Base-by-base conservation (phyloP, 371 early-diverging fungal genomes). In the Mortierella sp. region DNA sequence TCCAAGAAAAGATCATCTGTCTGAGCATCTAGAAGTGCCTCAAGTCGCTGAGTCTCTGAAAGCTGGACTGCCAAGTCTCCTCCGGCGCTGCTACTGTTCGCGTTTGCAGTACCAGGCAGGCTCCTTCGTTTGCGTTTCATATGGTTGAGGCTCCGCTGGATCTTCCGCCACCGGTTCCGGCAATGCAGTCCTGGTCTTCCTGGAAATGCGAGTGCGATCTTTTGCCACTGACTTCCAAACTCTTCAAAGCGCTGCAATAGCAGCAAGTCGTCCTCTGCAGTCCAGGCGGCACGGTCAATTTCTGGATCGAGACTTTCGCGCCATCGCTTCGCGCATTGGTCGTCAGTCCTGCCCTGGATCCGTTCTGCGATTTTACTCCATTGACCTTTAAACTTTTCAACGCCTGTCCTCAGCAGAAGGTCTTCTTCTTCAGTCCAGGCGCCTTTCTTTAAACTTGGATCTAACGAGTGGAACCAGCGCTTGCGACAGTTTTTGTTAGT, bases 271-370 rank as follows among this genome's bases (percentile, higher is more conserved):
- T 95, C 95, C 16, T 84, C 85, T 4, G 82, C 63, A 9, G 89
- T 88, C 95, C 95, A 95, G 16, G 86, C 87, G 3, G 89, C 86
- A 44, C 88, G 82, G 62, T 90, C 87, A 48, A 93, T 92, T 30
- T 80, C 82, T 6, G 92, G 91, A 81, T 93, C 92, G 23, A 93
- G 72, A 30, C 86, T 86, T 74, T 93, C 91, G 19, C 92, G 75
- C 92, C 92, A 93, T n/a, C 93, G 84, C 74, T 91, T 91, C 3
- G 91, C 89, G 58, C 91, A 91, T 66, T 92, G 92, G 75, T 92
- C 91, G 74, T 92, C 91, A 3, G 91, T 93, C 15, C 93, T 81
- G 2, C 93, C 93, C 7, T 84, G 84, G 14, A 93, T 82, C 70
- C 85, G 83, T 56, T 91, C 89, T 7, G 93, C 92, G 59, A 93